Conservation (phyloP, 164 flowering plant genomes). For the Vitis cinerea region DNA sequence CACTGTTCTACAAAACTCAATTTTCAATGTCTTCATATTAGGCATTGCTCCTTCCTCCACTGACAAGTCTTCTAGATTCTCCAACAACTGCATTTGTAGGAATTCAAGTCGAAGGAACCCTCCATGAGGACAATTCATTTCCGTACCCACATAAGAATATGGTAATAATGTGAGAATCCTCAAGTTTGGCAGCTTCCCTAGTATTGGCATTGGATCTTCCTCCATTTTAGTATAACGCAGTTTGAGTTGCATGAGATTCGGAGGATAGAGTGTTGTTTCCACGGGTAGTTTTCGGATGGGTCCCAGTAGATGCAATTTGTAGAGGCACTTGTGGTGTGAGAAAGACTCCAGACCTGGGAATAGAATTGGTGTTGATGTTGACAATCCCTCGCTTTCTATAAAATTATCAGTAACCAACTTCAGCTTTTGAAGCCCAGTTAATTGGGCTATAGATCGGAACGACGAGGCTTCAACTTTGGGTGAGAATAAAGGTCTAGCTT, state of each 20-base stretch:
- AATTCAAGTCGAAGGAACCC: not conserved
- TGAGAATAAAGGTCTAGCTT: not conserved
- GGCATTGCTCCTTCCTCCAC: too few relatives aligned
- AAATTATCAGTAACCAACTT: not conserved
- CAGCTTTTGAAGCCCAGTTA: not conserved
- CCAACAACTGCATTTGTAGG: too few relatives aligned
- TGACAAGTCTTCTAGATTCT: too few relatives aligned
- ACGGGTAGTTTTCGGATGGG: not conserved
- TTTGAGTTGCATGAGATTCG: not conserved
- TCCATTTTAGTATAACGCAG: not conserved
- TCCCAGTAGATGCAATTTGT: not conserved
- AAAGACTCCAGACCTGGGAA: too few relatives aligned
- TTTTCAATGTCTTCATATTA: too few relatives aligned
- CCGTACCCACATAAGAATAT: not conserved
- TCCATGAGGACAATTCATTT: not conserved
- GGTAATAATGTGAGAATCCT: not conserved
- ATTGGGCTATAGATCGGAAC: not conserved
- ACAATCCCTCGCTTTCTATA: too few relatives aligned
- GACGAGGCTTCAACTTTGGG: not conserved
- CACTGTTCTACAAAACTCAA: fast-evolving
- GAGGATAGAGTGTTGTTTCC: not conserved
- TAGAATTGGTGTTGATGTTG: too few relatives aligned
- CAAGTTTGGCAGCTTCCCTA: too few relatives aligned
- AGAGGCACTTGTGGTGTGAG: not conserved
- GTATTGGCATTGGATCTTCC: not conserved